These are phyloP conservation scores for Penicillium hesseltinei DNA, from an alignment of 2,329 filamentous ascomycete genomes.

Conservation along the genomic window DNA sequence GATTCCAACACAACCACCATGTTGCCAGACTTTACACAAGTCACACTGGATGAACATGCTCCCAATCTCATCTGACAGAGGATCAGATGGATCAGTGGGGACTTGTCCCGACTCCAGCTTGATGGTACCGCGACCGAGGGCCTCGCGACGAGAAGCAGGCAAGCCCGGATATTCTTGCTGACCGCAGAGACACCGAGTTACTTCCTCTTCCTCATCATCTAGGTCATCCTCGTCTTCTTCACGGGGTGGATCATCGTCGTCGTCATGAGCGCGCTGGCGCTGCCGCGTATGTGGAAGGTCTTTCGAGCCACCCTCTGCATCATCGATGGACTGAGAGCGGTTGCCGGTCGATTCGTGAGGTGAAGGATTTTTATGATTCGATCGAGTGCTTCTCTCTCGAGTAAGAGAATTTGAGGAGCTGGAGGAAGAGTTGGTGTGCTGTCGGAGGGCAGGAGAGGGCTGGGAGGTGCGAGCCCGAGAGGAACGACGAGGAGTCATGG, in stretches of 20 bases:
- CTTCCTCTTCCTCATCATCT: slow-evolving; percentile 78
- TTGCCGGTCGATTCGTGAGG: slow-evolving; percentile 70
- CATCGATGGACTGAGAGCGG: slow-evolving; percentile 54
- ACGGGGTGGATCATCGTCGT: slow-evolving; percentile 55
- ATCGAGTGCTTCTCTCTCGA: slow-evolving; percentile 73
- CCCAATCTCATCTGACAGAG: slow-evolving; percentile 77
- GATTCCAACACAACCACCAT: slow-evolving; percentile 95
- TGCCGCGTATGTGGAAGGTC: slow-evolving; percentile 71
- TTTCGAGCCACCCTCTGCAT: slow-evolving; percentile 49
- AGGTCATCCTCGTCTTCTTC: slow-evolving; percentile 63
- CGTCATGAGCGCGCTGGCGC: slow-evolving; percentile 73
- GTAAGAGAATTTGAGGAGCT: slow-evolving; percentile 69
- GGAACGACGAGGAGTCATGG: slow-evolving; percentile 77
- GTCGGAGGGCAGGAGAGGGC: slow-evolving; percentile 64
- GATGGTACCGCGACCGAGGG: slow-evolving; percentile 51
- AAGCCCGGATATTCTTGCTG: slow-evolving; percentile 91
- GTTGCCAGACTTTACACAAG: slow-evolving; percentile 97
- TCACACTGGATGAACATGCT: slow-evolving; percentile 98
- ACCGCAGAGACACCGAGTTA: slow-evolving; percentile 92
- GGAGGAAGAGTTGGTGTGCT: slow-evolving; percentile 74
- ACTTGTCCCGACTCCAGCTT: slow-evolving; percentile 58
- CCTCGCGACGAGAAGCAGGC: slow-evolving; percentile 57
- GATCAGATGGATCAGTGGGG: slow-evolving; percentile 58
- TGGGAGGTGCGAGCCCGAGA: slow-evolving; percentile 83
- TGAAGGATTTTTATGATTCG: slow-evolving; percentile 69